Base-by-base conservation (phyloP, 352 stramenopile species). In the Pythium aquatile region DNA sequence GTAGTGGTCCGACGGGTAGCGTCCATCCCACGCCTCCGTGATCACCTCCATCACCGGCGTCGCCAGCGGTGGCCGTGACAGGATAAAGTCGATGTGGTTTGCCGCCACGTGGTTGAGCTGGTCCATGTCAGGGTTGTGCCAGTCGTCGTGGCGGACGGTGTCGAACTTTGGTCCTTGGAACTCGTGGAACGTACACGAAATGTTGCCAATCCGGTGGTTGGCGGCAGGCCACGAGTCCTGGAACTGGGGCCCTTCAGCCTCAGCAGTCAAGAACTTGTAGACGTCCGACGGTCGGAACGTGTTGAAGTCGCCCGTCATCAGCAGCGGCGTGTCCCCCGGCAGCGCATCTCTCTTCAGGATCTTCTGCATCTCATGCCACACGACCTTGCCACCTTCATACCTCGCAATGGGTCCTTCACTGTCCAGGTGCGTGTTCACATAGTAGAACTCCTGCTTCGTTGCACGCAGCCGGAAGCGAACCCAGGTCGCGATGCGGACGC, bases 41-140 rank as follows among this genome's bases (percentile, higher is more conserved):
- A 95, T 89, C 44, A 95, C 85, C 65, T 93, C 79, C 7, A 78
- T 89, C 33, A 74, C 68, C 2, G 93, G 51, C 53, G 91, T 79
- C 24, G 65, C 77, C 78, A 93, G 87, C 48, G 77, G 57, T 28
- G 87, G 85, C 7, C 85, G 83, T 55, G 81, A 90, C 51, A 95
- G 87, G 67, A 95, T 91, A 79, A 86, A 95, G 57, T 95, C 87
- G 63, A 95, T 95, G 70, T 95, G 87, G 74, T 95, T 93, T 11
- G 80, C 81, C 16, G 76, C 87, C 13, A 69, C 35, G 13, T 52
- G 33, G 17, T 76, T 87, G 62, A 16, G 80, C 73, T 28, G 61
- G 77, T 56, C 85, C 80, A 70, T 93, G 75, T 52, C 77, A 74
- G 64, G 91, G 75, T 64, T 42, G 32, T 55, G 90, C 63, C 63